These are phyloP conservation scores for Agrocybe praecox DNA, from an alignment of 768 basidiomycete species.

Conservation along the genomic window DNA sequence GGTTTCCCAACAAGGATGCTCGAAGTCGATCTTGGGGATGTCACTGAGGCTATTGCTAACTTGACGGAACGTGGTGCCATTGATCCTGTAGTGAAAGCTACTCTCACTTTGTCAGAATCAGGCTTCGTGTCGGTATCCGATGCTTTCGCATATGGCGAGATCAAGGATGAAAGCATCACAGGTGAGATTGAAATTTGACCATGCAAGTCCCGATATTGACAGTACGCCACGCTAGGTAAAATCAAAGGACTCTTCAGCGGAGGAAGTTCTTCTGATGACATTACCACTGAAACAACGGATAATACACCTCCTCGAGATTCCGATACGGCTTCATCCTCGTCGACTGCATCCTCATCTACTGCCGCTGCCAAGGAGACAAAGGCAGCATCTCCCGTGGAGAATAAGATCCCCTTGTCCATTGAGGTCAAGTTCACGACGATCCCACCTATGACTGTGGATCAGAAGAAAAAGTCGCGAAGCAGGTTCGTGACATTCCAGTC, in stretches of 20 bases:
- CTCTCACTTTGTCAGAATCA: constrained; percentile 80
- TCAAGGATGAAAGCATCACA: constrained; percentile 78
- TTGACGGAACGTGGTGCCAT: constrained; percentile 80
- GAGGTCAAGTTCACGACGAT: constrained; percentile 65
- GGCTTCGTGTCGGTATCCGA: constrained; percentile 83
- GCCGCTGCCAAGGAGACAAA: constrained; percentile 37
- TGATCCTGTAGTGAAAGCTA: constrained; percentile 88
- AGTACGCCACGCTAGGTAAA: constrained; percentile 53
- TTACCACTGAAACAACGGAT: constrained; percentile 42
- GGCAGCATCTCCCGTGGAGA: constrained; percentile 48
- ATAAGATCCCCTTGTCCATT: constrained; percentile 70
- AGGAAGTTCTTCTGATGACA: constrained; percentile 44
- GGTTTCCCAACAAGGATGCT: constrained; percentile 76
- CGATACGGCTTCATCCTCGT: constrained; percentile 20
- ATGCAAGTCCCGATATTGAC: not conserved
- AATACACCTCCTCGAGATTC: constrained; percentile 46
- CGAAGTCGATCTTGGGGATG: constrained; percentile 71
- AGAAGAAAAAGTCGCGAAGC: constrained; percentile 74
- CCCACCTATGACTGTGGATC: constrained; percentile 73
- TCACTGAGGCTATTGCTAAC: constrained; percentile 78
- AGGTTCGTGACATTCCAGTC: constrained; percentile 51
- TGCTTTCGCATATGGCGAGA: constrained; percentile 77
- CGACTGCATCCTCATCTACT: constrained; percentile 31
- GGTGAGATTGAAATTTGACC: constrained; percentile 42
- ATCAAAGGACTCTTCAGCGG: constrained; percentile 87